These are phyloP conservation scores for Litsea cubeba DNA, from an alignment of 164 flowering plant species.

Conservation along the genomic window DNA sequence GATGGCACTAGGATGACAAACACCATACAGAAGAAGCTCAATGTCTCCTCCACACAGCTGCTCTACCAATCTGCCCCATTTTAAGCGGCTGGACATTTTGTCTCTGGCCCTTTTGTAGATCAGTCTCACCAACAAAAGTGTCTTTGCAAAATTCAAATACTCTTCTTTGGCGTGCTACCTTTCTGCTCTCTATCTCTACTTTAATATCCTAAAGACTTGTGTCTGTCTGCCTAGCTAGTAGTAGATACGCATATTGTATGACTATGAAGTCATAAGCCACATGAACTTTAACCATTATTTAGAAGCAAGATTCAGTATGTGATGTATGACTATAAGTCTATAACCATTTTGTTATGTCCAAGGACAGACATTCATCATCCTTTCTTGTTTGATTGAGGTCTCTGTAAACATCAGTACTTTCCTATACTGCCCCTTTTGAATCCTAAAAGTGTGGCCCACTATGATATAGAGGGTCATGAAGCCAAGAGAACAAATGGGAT, in stretches of 20 bases:
- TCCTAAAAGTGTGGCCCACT: constrained; percentile 24
- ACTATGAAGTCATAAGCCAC: no score
- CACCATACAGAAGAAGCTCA: constrained; percentile 91
- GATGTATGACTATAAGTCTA: not conserved
- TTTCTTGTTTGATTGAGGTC: constrained; percentile 80
- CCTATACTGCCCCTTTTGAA: constrained; percentile 30
- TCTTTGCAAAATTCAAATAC: constrained; percentile 62
- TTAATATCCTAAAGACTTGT: not conserved
- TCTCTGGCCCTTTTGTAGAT: constrained; percentile 88
- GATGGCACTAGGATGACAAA: constrained; percentile 59
- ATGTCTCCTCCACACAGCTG: constrained; percentile 84
- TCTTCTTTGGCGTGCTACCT: constrained; percentile 68
- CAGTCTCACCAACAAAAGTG: constrained; percentile 84
- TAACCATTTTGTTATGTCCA: not conserved
- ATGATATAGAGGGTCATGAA: constrained; percentile 51
- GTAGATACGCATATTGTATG: no score
- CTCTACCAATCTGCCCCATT: constrained; percentile 96
- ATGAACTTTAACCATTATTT: no score
- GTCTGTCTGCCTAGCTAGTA: no score
- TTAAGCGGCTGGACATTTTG: constrained; percentile 87
- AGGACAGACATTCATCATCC: constrained; percentile 63
- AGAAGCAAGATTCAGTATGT: not conserved
- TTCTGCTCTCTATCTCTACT: not conserved
- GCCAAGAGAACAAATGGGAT: constrained; percentile 37
- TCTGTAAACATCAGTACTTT: constrained; percentile 94